Evolutionary conservation across 129 eudicot species (phyloP).

Genomic region (Deinandra increscens): DNA sequence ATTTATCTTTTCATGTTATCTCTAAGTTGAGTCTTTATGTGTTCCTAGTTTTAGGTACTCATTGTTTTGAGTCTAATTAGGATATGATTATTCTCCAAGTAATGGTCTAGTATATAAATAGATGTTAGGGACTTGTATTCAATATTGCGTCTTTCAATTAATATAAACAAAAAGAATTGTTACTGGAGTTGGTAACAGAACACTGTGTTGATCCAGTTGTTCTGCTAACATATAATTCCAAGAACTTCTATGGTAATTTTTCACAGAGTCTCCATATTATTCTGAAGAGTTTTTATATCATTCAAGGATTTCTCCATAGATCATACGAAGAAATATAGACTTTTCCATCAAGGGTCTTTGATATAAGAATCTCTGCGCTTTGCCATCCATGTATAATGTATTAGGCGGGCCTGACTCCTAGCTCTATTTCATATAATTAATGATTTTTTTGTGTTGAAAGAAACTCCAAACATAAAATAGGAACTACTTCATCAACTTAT

Average conservation of each 20-base stretch:
- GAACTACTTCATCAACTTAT: slow-evolving; percentile 6
- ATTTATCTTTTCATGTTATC: no score
- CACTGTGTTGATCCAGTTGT: no score
- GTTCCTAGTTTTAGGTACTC: no score
- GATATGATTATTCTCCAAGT: no score
- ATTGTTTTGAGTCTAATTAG: no score
- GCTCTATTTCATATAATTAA: background rate
- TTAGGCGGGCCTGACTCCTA: background rate
- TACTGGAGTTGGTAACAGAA: no score
- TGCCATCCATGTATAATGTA: background rate
- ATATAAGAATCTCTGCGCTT: background rate
- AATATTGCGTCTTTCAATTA: no score
- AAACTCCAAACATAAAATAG: background rate
- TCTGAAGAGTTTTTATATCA: background rate
- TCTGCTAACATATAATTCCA: background rate
- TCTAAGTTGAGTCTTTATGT: no score
- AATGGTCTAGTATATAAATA: no score
- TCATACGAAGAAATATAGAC: background rate
- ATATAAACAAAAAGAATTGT: no score
- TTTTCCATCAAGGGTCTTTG: background rate
- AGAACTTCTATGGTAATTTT: background rate
- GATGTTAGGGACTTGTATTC: no score
- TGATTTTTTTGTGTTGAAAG: background rate
- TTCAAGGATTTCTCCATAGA: background rate
- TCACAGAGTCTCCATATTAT: background rate